Percentiles rank a stretch among this genome's conserved stretches.
phyloP scores from a whole-genome alignment of 805 yeast genomes.

The Kuraishia ogatae region DNA sequence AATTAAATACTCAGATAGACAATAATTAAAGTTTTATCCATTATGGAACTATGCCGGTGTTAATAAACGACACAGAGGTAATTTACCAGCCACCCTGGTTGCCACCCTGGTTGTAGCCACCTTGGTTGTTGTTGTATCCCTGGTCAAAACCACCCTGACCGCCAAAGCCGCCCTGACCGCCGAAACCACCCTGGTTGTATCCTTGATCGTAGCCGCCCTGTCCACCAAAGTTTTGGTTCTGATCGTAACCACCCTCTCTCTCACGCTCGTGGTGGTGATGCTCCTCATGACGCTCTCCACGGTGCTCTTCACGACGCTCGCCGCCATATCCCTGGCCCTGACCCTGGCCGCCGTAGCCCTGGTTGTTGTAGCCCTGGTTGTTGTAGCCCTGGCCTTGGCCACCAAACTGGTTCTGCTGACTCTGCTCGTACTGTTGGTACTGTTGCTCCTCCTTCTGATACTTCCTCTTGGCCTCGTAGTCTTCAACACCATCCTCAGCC shows the following conservation, averaged over 20 bases:
- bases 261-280: conserved; percentile 8
- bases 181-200: conserved; percentile 7
- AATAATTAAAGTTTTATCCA: conserved; percentile 2
- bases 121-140: too few species aligned
- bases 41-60: neutral
- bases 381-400: conserved; percentile 6
- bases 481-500: conserved; percentile 25
- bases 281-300: conserved; percentile 7
- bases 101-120: neutral
- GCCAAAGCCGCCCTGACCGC: conserved; percentile 8
- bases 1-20: too few species aligned
- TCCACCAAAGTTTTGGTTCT: conserved; percentile 9
- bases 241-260: conserved; percentile 10
- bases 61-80: neutral
- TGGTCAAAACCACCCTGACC: conserved; percentile 5
- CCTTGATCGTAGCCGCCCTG: conserved; percentile 11
- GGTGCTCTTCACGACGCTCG: neutral
- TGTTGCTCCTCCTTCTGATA: conserved; percentile 7
- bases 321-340: conserved; percentile 2
- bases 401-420: conserved; percentile 8
- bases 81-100: conserved; percentile 8
- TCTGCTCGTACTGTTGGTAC: too few species aligned
- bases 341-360: conserved; percentile 7
- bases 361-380: conserved; percentile 7
- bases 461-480: conserved; percentile 18